These are phyloP conservation scores for Alternaria angustiovoidea DNA, from an alignment of 2,329 filamentous ascomycete genomes.

Conservation along the genomic window DNA sequence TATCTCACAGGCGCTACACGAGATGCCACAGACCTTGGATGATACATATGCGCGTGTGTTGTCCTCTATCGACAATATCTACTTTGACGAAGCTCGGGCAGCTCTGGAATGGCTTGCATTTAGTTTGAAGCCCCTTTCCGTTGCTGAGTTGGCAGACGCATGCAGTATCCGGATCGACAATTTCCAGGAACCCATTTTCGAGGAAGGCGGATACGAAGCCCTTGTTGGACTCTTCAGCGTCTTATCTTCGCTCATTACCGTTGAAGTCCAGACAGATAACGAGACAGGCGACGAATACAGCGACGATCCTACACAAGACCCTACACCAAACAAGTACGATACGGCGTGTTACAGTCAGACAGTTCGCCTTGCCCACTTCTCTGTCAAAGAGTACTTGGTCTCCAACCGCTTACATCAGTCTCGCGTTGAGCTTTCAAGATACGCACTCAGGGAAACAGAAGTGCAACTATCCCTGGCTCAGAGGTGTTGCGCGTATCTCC, in stretches of 20 bases:
- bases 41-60: not conserved
- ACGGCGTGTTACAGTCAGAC: not conserved
- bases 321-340: too few species aligned
- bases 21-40: not conserved
- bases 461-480: not conserved
- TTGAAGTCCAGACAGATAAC: too few species aligned
- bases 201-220: too few species aligned
- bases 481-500: not conserved
- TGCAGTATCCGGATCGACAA: not conserved
- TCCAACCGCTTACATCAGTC: not conserved
- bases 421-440: rapidly evolving
- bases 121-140: not conserved
- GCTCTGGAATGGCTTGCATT: not conserved
- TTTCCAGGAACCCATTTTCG: too few species aligned
- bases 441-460: not conserved
- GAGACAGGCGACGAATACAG: too few species aligned
- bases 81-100: not conserved
- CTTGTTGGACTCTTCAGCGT: too few species aligned
- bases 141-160: not conserved
- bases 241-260: too few species aligned
- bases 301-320: too few species aligned
- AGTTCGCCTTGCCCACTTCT: not conserved
- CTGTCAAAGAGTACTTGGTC: not conserved
- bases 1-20: not conserved
- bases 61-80: not conserved